Evolutionary conservation across 164 flowering plant genomes (phyloP), one percentile per base, ranked within the genome.

Genomic region (Magnolia officinalis): DNA sequence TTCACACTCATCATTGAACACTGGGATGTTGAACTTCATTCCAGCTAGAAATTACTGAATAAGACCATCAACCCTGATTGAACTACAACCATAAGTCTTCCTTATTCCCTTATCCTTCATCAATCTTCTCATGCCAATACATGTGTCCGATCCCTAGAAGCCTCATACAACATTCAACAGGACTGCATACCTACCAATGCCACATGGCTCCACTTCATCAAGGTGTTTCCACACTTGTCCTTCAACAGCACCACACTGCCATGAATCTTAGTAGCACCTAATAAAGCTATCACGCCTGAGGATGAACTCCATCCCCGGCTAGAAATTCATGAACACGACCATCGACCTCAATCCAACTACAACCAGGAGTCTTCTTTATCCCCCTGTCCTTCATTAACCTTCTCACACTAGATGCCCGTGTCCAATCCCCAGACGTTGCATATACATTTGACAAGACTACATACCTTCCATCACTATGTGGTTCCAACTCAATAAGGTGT

Each of bases 341-440:
- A 20, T 65, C 77, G 8, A 75, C 71, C 66, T 81, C 80, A 31
- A 81, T 78, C 83, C 78, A 81, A 78, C 76, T 81, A 31, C 72
- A 80, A 29, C 78, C 83, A 51, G 80, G 80, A 14, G 63, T 75
- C 74, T 81, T 78, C 16, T 63, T 70, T 13, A 37, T 70, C 59
- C 73, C 74, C 23, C 67, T 72, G 64, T 81, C 71, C 67, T 72
- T 81, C 76, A 77, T 67, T 9, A 52, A 11, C 6, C 49, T 50
- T 20, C 80, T 75, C 50, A 67, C 74, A 50, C 50, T 59, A 31
- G 65, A 70, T 2, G 71, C 83, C 50, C 72, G 70, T 11, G 65
- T 78, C 83, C 80, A 78, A 58, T 70, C 73, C n/a, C 70, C 50
- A 50, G 64, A 58, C 16, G 73, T 73, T 1, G 80, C 83, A 72